Base-by-base conservation (phyloP, 2,329 filamentous ascomycete species). In the Rhexocercosporidium sp. region DNA sequence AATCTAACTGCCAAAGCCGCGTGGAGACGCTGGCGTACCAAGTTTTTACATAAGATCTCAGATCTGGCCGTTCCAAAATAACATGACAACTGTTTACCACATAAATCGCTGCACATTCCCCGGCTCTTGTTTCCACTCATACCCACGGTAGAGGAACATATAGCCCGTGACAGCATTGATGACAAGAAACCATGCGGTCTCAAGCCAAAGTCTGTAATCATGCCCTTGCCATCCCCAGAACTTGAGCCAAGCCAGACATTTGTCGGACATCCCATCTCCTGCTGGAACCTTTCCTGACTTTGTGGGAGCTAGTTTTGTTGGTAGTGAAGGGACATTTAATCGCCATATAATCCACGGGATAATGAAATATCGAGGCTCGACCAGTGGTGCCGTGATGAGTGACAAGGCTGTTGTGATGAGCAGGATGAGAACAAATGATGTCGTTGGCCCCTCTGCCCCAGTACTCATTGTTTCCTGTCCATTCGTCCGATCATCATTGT, bases 321-420 rank as follows among this genome's bases (percentile, higher is more conserved):
- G 91, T 0, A 96, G 83, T 57, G 84, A 79, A 0, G 93, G 93
- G 0, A 96, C 81, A 74, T 96, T 86, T 8, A 98, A 80, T 0
- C 96, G 86, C 93, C 94, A 98, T 74, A 97, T 89, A 9, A 97
- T 86, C 93, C 94, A 99, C 0, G 95, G 94, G 14, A 97, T 84
- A 76, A 99, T 96, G 78, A 97, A 97, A 79, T 99, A 99, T 16
- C 96, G 88, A 16, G 96, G 96, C 78, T 99, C 96, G 11, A 99
- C 95, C 0, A 99, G 85, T 0, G 96, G 94, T 0, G 96, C 94
- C 0, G 93, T 96, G 64, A 97, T 81, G 14, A 99, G 86, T 0
- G 92, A 95, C 3, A 97, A 83, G 0, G 90, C 76, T 0, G 94
- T 94, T 0, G 94, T 86, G 4, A 89, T 80, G 8, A 97, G 78